A percentile compares a stretch with the other conserved stretches of the same genome.
Conservation (phyloP, 805 yeast species). For the Ogataea siamensis region DNA sequence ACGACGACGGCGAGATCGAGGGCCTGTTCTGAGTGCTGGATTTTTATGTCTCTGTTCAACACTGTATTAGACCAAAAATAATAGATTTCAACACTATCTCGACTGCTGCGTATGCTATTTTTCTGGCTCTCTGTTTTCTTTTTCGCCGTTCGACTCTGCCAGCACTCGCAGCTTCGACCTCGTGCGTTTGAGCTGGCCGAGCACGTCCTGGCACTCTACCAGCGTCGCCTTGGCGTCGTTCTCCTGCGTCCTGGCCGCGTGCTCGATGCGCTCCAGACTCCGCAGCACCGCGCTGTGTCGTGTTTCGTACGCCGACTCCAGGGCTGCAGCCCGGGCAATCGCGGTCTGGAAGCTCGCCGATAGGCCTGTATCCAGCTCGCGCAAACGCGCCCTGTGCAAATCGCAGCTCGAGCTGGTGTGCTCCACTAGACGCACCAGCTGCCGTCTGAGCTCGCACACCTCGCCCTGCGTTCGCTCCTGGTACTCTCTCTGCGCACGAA, state of each 20-base stretch:
- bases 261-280: conserved; percentile 43
- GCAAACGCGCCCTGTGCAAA: background rate
- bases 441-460: conserved; percentile 37
- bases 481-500: conserved; percentile 49
- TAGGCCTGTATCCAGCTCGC: conserved; percentile 45
- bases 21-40: conserved; percentile 64
- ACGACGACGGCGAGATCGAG: conserved; percentile 86
- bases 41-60: conserved; percentile 13
- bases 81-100: conserved; percentile 20
- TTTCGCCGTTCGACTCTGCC: conserved; percentile 2
- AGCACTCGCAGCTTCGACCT: background rate
- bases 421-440: conserved; percentile 38
- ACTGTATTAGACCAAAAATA: conserved; percentile 10
- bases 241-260: conserved; percentile 47
- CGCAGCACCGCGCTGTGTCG: conserved; percentile 45
- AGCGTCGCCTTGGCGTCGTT: conserved; percentile 44
- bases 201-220: conserved; percentile 45
- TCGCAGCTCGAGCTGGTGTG: conserved; percentile 30
- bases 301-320: conserved; percentile 48
- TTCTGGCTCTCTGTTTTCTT: conserved; percentile 9
- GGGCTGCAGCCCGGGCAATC: conserved; percentile 43
- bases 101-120: background rate
- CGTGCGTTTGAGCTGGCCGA: conserved; percentile 31
- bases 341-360: conserved; percentile 48
- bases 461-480: conserved; percentile 47